A percentile compares a stretch with the other conserved stretches of the same genome.
phyloP scores from a whole-genome alignment of 108 stramenopile species.

The Skeletonema grethae region DNA sequence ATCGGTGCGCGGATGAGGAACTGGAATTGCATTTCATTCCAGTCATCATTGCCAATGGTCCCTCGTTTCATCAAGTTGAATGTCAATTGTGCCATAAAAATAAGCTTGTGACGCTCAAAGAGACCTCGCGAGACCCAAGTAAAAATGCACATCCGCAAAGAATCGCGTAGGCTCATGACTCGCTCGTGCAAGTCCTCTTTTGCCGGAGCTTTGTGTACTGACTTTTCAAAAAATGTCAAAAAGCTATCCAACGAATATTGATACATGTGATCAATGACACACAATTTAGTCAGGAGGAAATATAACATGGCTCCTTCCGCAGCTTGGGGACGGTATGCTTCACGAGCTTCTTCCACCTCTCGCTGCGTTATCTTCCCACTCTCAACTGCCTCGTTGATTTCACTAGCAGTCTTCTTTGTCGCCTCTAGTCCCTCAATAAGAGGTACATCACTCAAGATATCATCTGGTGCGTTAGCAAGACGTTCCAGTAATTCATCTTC shows the following conservation, averaged over 20 bases:
- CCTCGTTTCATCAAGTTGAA: constrained; percentile 92
- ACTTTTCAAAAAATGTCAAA: constrained; percentile 87
- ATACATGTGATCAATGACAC: constrained; percentile 92
- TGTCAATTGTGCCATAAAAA: constrained; percentile 87
- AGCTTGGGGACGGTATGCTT: constrained; percentile 85
- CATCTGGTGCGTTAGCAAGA: constrained; percentile 91
- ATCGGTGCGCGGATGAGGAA: constrained; percentile 80
- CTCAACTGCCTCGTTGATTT: constrained; percentile 84
- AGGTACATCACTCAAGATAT: constrained; percentile 88
- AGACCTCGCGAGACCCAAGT: constrained; percentile 91
- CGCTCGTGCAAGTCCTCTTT: constrained; percentile 64
- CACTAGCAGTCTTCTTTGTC: constrained; percentile 84
- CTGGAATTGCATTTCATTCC: constrained; percentile 80
- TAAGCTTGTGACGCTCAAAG: constrained; percentile 91
- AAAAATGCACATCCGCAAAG: constrained; percentile 86
- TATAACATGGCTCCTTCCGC: constrained; percentile 95
- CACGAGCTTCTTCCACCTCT: constrained; percentile 83
- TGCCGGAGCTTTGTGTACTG: constrained; percentile 66
- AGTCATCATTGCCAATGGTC: constrained; percentile 67
- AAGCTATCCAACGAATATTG: constrained; percentile 92
- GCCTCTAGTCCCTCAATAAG: constrained; percentile 92
- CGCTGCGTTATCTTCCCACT: constrained; percentile 77
- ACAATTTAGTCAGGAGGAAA: constrained; percentile 89
- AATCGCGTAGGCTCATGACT: constrained; percentile 74
- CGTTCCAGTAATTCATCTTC: constrained; percentile 91